phyloP scores from a whole-genome alignment of 176 grass and related monocot species.

The Aegilops umbellulata region DNA sequence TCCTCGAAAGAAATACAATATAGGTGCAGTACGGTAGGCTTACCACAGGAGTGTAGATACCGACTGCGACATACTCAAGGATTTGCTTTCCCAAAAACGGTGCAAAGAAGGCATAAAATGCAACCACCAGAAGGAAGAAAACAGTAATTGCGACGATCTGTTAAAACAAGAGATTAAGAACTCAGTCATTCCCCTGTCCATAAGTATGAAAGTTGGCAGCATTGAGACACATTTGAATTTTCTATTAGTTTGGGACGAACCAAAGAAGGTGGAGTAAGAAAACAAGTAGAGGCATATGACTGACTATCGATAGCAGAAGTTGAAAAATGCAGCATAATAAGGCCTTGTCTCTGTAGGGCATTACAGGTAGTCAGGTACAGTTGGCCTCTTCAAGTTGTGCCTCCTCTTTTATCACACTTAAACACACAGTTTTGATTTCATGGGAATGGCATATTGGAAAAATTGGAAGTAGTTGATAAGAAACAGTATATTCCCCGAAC shows the following conservation, averaged over 20 bases:
- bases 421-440: not conserved
- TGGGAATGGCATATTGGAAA: not conserved
- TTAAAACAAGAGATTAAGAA: slow-evolving; percentile 24
- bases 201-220: not conserved
- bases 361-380: not conserved
- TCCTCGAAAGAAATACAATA: slow-evolving; percentile 2
- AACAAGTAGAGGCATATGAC: not conserved
- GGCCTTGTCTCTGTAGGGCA: slow-evolving; percentile 1
- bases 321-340: not conserved
- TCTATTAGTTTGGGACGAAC: not conserved
- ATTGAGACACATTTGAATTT: not conserved
- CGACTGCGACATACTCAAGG: slow-evolving; percentile 64
- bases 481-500: not conserved
- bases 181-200: not conserved
- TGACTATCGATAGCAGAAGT: not conserved
- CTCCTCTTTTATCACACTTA: not conserved
- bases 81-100: slow-evolving; percentile 78
- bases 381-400: not conserved
- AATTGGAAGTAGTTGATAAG: not conserved
- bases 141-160: slow-evolving; percentile 94
- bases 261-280: not conserved
- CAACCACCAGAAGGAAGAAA: slow-evolving; percentile 93
- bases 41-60: slow-evolving; percentile 93
- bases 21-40: slow-evolving; percentile 8
- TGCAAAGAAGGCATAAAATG: slow-evolving; percentile 99